Evolutionary conservation across 805 yeast genomes (phyloP), one percentile per base, ranked within the genome.

Genomic region (Isabelozyma gotoi): DNA sequence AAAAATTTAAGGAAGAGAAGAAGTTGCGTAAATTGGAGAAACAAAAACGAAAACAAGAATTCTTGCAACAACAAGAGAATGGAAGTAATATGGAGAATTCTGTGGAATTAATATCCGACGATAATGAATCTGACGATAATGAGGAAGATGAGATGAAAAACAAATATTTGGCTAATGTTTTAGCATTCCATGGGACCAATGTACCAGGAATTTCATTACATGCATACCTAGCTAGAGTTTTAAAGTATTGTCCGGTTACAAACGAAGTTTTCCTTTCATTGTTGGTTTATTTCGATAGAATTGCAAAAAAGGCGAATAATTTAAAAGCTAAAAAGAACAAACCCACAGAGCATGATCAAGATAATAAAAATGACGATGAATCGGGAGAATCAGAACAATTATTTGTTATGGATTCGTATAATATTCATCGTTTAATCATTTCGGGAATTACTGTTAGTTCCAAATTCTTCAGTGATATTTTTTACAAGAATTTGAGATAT

Each of bases 191-290:
- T 63, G 99, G 99, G 14, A 83, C 96, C 45, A 95, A 92, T 59
- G 84, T 94, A 7, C 99, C 99, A 1, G 96, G 95, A n/a, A 94
- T 94, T 42, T 81, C 91, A 10, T 76, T 94, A 38, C 90, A 89
- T 56, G 94, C 96, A 16, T 94, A 94, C 61, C 74, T 94, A 46
- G 79, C 88, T 35, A 81, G 99, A 59, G 92, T 94, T 20, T 79
- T 92, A 61, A 92, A 92, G 65, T 94, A 94, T 67, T 94, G 99
- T 63, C 98, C 99, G 0, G 94, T 94, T n/a, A 91, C 99, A 2
- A 92, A 92, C 65, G 98, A 94, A 62, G 98, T 94, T 27, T 94
- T 91, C 63, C 69, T 94, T 38, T 84, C 96, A 32, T 68, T 94
- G 29, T 73, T 94, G 55, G 97, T 94, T 21, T 94, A 94, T 63